A percentile compares a stretch with the other conserved stretches of the same genome.
Evolutionary conservation across 257 asterid genomes (phyloP).

Genomic region (Penstemon barbatus): DNA sequence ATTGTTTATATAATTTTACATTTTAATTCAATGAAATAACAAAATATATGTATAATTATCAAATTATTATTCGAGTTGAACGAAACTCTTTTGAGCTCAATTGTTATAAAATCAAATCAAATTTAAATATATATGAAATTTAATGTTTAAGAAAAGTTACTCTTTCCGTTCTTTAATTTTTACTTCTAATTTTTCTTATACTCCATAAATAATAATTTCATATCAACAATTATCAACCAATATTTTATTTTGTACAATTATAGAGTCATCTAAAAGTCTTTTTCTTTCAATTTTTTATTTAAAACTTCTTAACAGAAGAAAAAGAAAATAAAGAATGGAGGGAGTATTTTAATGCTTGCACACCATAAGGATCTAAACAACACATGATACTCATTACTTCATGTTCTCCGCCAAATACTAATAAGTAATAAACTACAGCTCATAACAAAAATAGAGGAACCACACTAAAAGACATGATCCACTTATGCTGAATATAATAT

Average conservation of each 20-base stretch:
- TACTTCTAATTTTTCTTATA: background rate
- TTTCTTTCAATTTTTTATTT: background rate
- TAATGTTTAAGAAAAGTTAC: no score
- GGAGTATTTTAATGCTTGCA: background rate
- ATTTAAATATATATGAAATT: no score
- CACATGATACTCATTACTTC: slow-evolving; percentile 14
- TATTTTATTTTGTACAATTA: background rate
- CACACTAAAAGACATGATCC: background rate
- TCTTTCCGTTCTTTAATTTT: no score
- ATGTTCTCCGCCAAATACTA: background rate
- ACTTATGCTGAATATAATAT: background rate
- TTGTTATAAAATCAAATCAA: no score
- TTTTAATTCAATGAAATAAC: background rate
- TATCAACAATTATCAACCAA: background rate
- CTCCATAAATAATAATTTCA: background rate
- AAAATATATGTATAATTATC: background rate
- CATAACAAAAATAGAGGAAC: background rate
- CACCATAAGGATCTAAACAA: background rate
- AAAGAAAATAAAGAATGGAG: background rate
- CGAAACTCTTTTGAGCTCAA: no score
- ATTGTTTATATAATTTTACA: background rate
- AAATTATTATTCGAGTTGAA: no score
- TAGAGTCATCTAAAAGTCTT: background rate
- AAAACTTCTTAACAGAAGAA: background rate
- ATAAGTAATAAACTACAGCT: background rate